phyloP scores from a whole-genome alignment of 768 basidiomycete genomes.

The Russula lepida region DNA sequence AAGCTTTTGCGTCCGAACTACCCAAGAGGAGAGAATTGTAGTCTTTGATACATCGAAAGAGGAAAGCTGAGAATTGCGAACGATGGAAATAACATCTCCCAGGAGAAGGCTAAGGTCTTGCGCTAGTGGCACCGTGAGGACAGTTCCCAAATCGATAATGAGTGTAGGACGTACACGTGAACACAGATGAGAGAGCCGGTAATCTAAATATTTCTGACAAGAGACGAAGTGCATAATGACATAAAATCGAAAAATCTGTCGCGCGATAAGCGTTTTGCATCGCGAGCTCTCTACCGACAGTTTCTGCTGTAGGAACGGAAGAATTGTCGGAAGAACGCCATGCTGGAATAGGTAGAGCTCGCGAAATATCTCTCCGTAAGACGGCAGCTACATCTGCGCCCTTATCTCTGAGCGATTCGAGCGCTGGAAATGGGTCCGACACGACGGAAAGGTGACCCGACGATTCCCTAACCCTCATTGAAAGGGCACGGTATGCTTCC shows the following conservation, averaged over 20 bases:
- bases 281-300: neutral
- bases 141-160: neutral
- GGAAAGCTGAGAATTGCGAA: neutral
- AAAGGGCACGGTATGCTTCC: slow-evolving; percentile 11
- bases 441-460: neutral
- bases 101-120: slow-evolving; percentile 10
- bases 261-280: neutral
- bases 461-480: slow-evolving; percentile 6
- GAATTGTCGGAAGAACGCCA: neutral
- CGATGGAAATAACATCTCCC: slow-evolving; percentile 5
- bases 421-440: neutral
- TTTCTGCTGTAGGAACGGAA: neutral
- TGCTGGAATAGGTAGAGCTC: neutral
- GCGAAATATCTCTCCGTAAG: slow-evolving; percentile 10
- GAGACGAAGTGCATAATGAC: slow-evolving; percentile 11
- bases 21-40: slow-evolving; percentile 5
- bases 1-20: slow-evolving; percentile 9
- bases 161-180: slow-evolving; percentile 5
- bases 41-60: slow-evolving; percentile 4
- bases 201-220: slow-evolving; percentile 16
- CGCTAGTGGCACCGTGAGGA: neutral
- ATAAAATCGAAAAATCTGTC: neutral
- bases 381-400: neutral
- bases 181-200: slow-evolving; percentile 2
- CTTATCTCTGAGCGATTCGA: slow-evolving; percentile 1